These are phyloP conservation scores for Daedaleopsis nitida DNA, from an alignment of 768 basidiomycete species.

Conservation along the genomic window DNA sequence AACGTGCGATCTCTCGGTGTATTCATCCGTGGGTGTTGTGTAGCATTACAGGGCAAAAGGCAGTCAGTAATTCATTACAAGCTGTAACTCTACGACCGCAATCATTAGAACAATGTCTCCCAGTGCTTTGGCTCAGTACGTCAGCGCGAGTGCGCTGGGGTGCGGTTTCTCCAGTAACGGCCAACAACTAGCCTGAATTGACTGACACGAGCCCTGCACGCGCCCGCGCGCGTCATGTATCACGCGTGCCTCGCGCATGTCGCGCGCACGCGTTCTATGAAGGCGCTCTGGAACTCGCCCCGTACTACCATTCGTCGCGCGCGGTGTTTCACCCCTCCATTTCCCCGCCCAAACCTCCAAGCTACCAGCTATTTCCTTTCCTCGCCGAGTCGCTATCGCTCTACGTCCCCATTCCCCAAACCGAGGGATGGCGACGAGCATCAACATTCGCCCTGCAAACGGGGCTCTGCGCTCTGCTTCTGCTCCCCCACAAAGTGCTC, in stretches of 20 bases:
- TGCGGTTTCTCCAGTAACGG: too few species aligned
- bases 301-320: not conserved
- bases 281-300: not conserved
- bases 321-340: too few species aligned
- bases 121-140: not conserved
- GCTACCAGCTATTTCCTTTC: not conserved
- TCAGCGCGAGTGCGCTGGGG: too few species aligned
- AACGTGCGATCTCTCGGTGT: constrained; percentile 20
- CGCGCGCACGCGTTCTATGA: not conserved
- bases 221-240: too few species aligned
- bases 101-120: not conserved
- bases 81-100: constrained; percentile 17
- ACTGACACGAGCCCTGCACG: too few species aligned
- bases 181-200: not conserved
- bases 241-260: not conserved
- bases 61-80: constrained; percentile 12
- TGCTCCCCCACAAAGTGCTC: constrained; percentile 15
- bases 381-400: not conserved
- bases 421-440: constrained; percentile 9
- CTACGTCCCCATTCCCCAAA: not conserved
- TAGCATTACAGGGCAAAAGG: constrained; percentile 13
- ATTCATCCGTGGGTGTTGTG: constrained; percentile 12
- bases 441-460: constrained; percentile 2
- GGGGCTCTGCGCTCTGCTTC: constrained; percentile 14
- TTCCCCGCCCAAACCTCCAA: not conserved